Evolutionary conservation across 23 red algal species (phyloP).

Genomic region (Pyropia yezoensis): DNA sequence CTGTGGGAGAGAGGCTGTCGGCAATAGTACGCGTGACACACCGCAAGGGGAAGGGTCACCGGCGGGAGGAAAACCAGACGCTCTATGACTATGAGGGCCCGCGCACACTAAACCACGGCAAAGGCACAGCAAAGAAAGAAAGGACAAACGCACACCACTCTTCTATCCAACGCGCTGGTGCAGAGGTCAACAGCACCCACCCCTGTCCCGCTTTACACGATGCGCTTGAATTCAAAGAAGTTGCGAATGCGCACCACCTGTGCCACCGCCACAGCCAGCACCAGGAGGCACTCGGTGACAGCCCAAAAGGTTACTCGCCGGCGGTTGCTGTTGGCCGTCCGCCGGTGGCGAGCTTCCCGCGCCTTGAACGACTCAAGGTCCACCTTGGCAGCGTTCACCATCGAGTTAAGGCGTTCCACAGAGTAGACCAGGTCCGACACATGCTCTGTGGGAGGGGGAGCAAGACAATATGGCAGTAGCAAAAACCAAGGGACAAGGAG

Average conservation of each 20-base stretch:
- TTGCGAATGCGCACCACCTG: conserved; percentile 78
- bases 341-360: conserved; percentile 50
- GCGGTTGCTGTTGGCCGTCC: conserved; percentile 59
- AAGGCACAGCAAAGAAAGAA: too few relatives aligned
- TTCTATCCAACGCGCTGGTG: too few relatives aligned
- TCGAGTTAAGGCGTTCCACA: conserved; percentile 63
- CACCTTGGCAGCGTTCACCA: conserved; percentile 62
- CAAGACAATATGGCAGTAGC: neutral
- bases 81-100: too few relatives aligned
- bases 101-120: too few relatives aligned
- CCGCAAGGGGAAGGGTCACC: too few relatives aligned
- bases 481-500: neutral
- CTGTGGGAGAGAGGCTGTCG: too few relatives aligned
- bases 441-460: conserved; percentile 22
- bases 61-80: too few relatives aligned
- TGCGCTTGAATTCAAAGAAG: conserved; percentile 71
- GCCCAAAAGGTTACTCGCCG: conserved; percentile 67
- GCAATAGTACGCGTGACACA: too few relatives aligned
- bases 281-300: conserved; percentile 46
- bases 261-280: conserved; percentile 47
- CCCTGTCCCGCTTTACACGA: conserved; percentile 13
- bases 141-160: too few relatives aligned
- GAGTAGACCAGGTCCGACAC: conserved; percentile 79
- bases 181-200: too few relatives aligned
- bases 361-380: conserved; percentile 72